A percentile compares a stretch with the other conserved stretches of the same genome.
Conservation (phyloP, 495 filamentous ascomycete species). For the Amphirosellinia nigrospora region DNA sequence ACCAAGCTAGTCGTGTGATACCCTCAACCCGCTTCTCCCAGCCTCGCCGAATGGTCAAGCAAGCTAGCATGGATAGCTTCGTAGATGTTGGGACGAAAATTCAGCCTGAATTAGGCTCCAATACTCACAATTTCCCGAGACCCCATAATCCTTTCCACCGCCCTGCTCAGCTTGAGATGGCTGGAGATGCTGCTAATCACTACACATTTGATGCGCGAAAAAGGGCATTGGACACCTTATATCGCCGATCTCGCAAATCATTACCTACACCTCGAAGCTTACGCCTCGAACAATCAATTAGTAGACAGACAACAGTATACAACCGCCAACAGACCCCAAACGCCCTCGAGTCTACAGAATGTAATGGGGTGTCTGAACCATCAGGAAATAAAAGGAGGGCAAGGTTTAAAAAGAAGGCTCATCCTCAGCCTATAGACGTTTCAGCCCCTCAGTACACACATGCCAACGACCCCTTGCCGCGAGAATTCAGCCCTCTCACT, state of each 20-base stretch:
- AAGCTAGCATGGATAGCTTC: slow-evolving; percentile 44
- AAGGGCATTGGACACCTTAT: slow-evolving; percentile 55
- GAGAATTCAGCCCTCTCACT: slow-evolving; percentile 28
- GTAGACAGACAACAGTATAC: slow-evolving; percentile 25
- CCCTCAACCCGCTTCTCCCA: slow-evolving; percentile 29
- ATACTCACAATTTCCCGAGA: slow-evolving; percentile 8
- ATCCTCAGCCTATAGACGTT: slow-evolving; percentile 59
- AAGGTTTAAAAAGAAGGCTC: slow-evolving; percentile 53
- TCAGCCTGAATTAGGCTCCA: slow-evolving; percentile 17
- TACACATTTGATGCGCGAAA: slow-evolving; percentile 49
- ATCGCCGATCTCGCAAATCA: slow-evolving; percentile 46
- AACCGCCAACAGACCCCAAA: background rate
- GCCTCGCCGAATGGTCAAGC: slow-evolving; percentile 37
- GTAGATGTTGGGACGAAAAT: slow-evolving; percentile 30
- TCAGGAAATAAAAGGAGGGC: slow-evolving; percentile 32
- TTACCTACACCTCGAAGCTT: slow-evolving; percentile 28
- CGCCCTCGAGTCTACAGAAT: slow-evolving; percentile 7
- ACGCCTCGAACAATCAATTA: slow-evolving; percentile 38
- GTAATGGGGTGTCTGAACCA: slow-evolving; percentile 27
- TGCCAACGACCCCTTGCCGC: slow-evolving; percentile 55
- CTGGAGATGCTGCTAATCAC: slow-evolving; percentile 32
- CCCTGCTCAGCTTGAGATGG: slow-evolving; percentile 59
- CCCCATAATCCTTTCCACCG: slow-evolving; percentile 31
- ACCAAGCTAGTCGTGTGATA: slow-evolving; percentile 19
- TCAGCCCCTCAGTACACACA: slow-evolving; percentile 55